Evolutionary conservation across 2,329 filamentous ascomycete species (phyloP), one percentile per base, ranked within the genome.

Genomic region (Lasiodiplodia sp.): DNA sequence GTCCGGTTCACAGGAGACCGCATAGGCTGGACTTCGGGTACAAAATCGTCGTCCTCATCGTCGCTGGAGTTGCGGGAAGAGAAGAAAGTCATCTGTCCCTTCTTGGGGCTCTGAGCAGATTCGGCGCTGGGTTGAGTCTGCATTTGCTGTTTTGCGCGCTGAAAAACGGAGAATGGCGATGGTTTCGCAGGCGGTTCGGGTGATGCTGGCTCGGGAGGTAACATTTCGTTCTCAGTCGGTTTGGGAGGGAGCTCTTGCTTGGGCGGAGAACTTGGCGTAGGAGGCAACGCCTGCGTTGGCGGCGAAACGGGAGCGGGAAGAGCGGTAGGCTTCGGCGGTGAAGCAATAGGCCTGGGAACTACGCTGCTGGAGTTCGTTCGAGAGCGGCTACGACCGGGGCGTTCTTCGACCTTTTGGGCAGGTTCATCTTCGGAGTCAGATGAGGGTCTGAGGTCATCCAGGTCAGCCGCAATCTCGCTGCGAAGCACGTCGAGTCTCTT

Each of bases 101-200:
- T 34, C 28, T 64, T 34, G n/a, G 60, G 60, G 60, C 44, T 64
- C 10, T 64, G n/a, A 21, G 44, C 18, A 18, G 60, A 37, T 21
- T 64, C 60, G 3, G 38, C 47, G n/a, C 1, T n/a, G 38, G 28
- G n/a, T 25, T 37, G n/a, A 31, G 44, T 18, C 16, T 73, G 72
- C 75, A 83, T 79, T 66, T 82, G 79, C 57, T 73, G 80, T 1
- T 79, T 81, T 47, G 83, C 81, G n/a, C 78, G 77, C 68, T 84
- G 83, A 63, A 84, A 84, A 16, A 82, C 80, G 10, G 81, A 82
- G 69, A 83, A 82, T 4, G 81, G 78, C 3, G 65, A 49, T 25
- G 38, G 38, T 14, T 67, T 67, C n/a, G 51, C 65, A 25, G 44
- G n/a, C 23, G 38, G 37, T 4, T 58, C 40, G 18, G 53, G 14